Evolutionary conservation across 176 grass and related monocot species (phyloP).

Genomic region (Carex parvula): DNA sequence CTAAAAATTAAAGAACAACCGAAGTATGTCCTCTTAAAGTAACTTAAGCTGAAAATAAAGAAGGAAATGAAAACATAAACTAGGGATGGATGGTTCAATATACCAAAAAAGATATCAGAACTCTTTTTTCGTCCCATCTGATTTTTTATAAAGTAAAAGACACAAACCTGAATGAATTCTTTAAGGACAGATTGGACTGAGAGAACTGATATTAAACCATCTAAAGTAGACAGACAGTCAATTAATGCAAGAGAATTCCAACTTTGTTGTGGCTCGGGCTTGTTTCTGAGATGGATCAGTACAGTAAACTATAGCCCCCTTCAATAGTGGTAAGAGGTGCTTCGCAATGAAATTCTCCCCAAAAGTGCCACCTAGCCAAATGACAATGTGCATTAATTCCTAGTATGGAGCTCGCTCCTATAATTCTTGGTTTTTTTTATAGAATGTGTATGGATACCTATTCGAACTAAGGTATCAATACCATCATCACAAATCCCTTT

Average conservation of each 20-base stretch:
- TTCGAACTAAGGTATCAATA: constrained; percentile 85
- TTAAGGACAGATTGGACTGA: constrained; percentile 53
- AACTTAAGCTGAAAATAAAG: constrained; percentile 19
- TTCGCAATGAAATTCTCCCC: constrained; percentile 74
- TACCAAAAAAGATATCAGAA: constrained; percentile 21
- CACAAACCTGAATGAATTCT: constrained; percentile 76
- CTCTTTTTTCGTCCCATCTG: not conserved
- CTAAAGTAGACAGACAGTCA: constrained; percentile 70
- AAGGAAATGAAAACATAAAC: constrained; percentile 14
- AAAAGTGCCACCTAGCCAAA: constrained; percentile 65
- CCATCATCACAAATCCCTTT: constrained; percentile 88
- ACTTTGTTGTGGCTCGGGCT: constrained; percentile 65
- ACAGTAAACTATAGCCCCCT: constrained; percentile 56
- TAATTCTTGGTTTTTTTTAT: not conserved
- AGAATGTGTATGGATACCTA: constrained; percentile 55
- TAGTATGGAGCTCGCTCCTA: constrained; percentile 6
- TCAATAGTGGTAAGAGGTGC: constrained; percentile 79
- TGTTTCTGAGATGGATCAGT: constrained; percentile 55
- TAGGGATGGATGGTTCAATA: constrained; percentile 19
- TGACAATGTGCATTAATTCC: not conserved
- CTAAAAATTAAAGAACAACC: constrained; percentile 32
- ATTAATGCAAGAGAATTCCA: constrained; percentile 66
- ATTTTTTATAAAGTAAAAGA: not conserved
- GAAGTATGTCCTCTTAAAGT: not conserved
- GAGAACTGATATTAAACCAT: constrained; percentile 63